Percentiles rank a stretch among this genome's conserved stretches.
phyloP scores from a whole-genome alignment of 1,284 basidiomycete species.

The Phellinidium pouzarii region DNA sequence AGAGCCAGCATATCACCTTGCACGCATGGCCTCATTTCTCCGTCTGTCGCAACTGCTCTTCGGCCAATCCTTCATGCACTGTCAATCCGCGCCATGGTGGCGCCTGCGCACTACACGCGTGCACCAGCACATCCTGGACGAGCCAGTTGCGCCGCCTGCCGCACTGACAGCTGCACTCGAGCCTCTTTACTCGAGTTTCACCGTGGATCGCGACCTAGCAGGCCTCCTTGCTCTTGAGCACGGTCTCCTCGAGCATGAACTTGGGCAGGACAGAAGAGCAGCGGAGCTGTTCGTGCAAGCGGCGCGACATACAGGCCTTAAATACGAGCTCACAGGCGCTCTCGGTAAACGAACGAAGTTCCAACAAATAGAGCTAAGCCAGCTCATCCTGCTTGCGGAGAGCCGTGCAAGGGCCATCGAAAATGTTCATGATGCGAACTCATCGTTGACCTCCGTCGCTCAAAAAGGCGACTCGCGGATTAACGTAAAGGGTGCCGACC shows the following conservation, averaged over 20 bases:
- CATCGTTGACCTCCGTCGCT: neutral
- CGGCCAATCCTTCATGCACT: constrained; percentile 40
- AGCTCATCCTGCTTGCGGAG: constrained; percentile 92
- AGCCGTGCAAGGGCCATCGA: constrained; percentile 46
- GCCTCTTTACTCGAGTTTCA: constrained; percentile 37
- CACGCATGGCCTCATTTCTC: constrained; percentile 64
- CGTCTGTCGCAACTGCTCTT: constrained; percentile 73
- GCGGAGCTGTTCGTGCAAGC: constrained; percentile 78
- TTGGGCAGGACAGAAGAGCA: constrained; percentile 73
- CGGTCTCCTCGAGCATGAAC: constrained; percentile 72
- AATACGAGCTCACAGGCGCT: constrained; percentile 91
- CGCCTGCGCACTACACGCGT: constrained; percentile 64
- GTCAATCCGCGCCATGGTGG: constrained; percentile 69
- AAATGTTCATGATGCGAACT: neutral
- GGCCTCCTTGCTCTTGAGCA: constrained; percentile 74
- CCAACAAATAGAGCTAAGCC: constrained; percentile 80
- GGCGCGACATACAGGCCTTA: constrained; percentile 69
- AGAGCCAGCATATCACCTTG: constrained; percentile 95
- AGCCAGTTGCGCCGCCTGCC: constrained; percentile 60
- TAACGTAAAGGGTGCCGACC: constrained; percentile 19
- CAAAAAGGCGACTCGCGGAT: constrained; percentile 15
- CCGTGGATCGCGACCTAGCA: constrained; percentile 52
- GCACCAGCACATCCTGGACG: constrained; percentile 84
- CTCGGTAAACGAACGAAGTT: constrained; percentile 94
- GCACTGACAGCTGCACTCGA: constrained; percentile 44